Base-by-base conservation (phyloP, 257 asterid genomes). In the Lycium ferocissimum region DNA sequence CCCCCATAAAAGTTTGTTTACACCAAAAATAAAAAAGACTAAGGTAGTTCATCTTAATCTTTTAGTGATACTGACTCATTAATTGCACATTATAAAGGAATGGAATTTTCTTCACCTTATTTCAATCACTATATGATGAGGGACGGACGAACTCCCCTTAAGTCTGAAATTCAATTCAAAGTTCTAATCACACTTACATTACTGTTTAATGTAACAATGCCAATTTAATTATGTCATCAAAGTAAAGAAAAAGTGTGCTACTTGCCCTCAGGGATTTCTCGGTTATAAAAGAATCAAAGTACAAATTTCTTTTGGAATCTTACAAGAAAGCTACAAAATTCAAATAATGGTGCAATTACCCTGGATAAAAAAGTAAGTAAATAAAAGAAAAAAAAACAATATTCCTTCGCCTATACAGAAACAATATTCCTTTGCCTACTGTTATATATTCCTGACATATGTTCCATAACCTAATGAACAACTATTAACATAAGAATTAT, bases 211-310 rank as follows among this genome's bases (percentile, higher is more conserved):
- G 81, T 22, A 75, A 22, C 22, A 75, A 75, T 7, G 20, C 18
- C 81, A n/a, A 10, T 73, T 71, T 15, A 73, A 73, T 73, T 58
- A 45, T 73, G 58, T 73, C 40, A 75, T 75, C 20, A 75, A 49
- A 45, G 80, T 45, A 47, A 73, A 73, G 58, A 73, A 38, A n/a
- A 72, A 35, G 20, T 37, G 51, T 67, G 49, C 22, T 37, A 69
- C 76, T 37, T 69, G 12, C 7, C 76, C 51, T 69, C 37, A 13
- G 51, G 49, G 12, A 35, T 69, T 69, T 69, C 51, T 69, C 13
- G 6, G 76, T 37, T 69, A 69, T 69, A 69, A 37, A 67, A 71
- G 9, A 18, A 40, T 4, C 54, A 1, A 40, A 17, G 76, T 37
- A 69, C 7, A 69, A 14, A 63, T 14, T 35, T 4, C 22, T 6